Percentiles rank a stretch among this genome's conserved stretches.
These are phyloP conservation scores for Hibiscus mutabilis DNA, from an alignment of 345 rosid genomes.

Conservation along the genomic window DNA sequence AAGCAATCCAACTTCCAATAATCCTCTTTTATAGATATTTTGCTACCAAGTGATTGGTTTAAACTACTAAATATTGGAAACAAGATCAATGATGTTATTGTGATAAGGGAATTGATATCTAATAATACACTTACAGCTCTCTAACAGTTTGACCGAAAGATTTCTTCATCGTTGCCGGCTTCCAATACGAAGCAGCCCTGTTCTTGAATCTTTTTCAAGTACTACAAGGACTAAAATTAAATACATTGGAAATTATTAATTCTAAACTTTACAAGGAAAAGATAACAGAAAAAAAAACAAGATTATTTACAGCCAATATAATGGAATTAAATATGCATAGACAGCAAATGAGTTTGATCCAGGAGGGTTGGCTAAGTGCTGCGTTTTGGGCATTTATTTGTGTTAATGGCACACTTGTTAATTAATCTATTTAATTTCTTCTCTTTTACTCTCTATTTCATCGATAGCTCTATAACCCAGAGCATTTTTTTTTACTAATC, in stretches of 20 bases:
- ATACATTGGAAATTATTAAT: no score
- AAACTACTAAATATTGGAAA: not conserved
- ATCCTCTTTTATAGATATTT: not conserved
- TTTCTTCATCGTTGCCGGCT: slow-evolving; percentile 63
- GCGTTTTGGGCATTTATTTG: no score
- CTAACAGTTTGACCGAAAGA: slow-evolving; percentile 81
- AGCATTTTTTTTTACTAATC: not conserved
- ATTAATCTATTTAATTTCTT: not conserved
- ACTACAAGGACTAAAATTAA: no score
- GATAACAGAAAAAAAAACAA: not conserved
- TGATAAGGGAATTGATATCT: not conserved
- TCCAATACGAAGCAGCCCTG: slow-evolving; percentile 17
- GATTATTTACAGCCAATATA: not conserved
- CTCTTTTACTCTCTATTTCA: no score
- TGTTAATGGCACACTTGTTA: not conserved
- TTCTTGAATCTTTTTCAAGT: no score
- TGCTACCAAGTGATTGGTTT: not conserved
- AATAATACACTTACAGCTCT: slow-evolving; percentile 62
- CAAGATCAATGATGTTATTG: not conserved
- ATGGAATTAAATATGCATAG: not conserved
- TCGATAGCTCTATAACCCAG: not conserved
- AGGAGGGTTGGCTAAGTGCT: no score
- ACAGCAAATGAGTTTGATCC: not conserved
- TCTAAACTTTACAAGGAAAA: not conserved
- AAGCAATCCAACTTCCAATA: not conserved